Evolutionary conservation across 202 grass and related monocot species (phyloP), one percentile per base, ranked within the genome.

Genomic region (Digitaria exilis): DNA sequence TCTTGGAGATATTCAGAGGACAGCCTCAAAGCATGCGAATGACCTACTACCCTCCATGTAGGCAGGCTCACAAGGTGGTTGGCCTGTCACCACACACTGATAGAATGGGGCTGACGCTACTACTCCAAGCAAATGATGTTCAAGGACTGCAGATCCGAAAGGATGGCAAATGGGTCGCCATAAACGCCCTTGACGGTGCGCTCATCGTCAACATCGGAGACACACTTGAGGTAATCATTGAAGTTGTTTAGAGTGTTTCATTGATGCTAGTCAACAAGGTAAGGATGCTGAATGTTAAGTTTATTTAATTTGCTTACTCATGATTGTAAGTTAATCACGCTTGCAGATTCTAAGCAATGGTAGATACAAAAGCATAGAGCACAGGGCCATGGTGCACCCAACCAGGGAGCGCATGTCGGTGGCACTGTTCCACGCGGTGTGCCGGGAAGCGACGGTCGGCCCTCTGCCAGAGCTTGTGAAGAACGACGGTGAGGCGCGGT

Each of bases 1-100:
- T 96, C 31, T 56, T 49, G 12, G 64, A 45, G 14, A 81, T 86
- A 14, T 93, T 86, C 8, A 30, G 78, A 30, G 71, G 73, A 13
- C 66, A 88, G 16, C 35, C 82, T 34, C 94, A 93, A 45, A 55
- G 45, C 15, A 35, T 97, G 25, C 87, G 88, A 35, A 87, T 89
- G 70, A 84, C 77, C 69, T 89, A 96, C 78, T 96, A 96, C 41
- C 90, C 94, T 9, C 88, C 94, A 13, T 93, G 94, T 78, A 29
- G 22, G 16, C 77, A 93, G 31, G 81, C 88, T 9, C 74, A 87
- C 44, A 89, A 87, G 72, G 88, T 96, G 44, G 17, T 96, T n/a
- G 90, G 94, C 34, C 59, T 91, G 6, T 89, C 94, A 5, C 84
- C 86, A 0, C 94, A 93, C 77, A 91, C 90, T 4, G 88, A 93